These are phyloP conservation scores for Aspergillus conjunctus DNA, from an alignment of 495 filamentous ascomycete genomes.

Conservation along the genomic window DNA sequence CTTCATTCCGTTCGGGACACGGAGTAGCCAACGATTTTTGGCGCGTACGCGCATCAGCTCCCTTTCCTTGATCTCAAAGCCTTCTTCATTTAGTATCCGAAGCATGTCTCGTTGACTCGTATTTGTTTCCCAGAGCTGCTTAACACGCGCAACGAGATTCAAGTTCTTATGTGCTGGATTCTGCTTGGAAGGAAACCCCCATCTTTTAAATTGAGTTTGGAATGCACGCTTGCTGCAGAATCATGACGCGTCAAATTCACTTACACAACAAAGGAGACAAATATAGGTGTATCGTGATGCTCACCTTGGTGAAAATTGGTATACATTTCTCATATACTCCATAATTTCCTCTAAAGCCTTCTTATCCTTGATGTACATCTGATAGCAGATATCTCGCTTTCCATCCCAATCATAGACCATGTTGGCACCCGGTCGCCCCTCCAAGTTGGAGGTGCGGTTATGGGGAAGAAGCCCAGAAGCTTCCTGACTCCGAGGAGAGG, in stretches of 20 bases:
- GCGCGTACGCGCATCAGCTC: conserved; percentile 67
- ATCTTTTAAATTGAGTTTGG: conserved; percentile 73
- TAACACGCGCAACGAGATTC: conserved; percentile 64
- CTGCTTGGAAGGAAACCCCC: conserved; percentile 75
- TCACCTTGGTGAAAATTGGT: conserved; percentile 69
- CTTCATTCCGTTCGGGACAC: conserved; percentile 61
- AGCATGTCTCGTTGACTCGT: conserved; percentile 72
- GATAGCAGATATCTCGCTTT: conserved; percentile 66
- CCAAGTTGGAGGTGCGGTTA: conserved; percentile 36
- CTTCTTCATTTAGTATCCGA: conserved; percentile 65
- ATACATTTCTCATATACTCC: conserved; percentile 59
- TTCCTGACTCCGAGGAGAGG: conserved; percentile 6
- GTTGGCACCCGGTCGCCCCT: conserved; percentile 27
- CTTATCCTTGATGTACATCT: conserved; percentile 73
- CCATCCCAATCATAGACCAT: conserved; percentile 80
- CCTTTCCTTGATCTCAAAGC: conserved; percentile 68
- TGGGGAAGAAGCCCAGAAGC: conserved; percentile 17
- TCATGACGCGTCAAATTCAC: background rate
- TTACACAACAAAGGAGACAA: conserved; percentile 8
- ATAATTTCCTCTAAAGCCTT: conserved; percentile 69
- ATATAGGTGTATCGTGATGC: conserved; percentile 3
- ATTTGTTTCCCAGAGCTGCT: conserved; percentile 77
- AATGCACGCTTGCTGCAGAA: conserved; percentile 66
- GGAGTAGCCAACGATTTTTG: conserved; percentile 64
- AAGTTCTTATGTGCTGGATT: conserved; percentile 69